These are phyloP conservation scores for Talinum fruticosum DNA, from an alignment of 148 eudicot species.

Conservation along the genomic window DNA sequence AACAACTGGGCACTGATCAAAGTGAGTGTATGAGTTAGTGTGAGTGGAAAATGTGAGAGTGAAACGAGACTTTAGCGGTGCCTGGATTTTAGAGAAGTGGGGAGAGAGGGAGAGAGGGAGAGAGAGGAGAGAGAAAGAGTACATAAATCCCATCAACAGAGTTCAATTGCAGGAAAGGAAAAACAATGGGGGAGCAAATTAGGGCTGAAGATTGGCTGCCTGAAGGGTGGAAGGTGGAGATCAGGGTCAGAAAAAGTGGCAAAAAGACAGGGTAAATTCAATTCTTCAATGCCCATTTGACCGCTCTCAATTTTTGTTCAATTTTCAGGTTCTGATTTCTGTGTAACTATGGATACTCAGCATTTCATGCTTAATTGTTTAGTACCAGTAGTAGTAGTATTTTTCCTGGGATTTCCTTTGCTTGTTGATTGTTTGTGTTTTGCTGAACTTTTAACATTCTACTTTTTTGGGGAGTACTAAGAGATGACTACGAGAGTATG, in stretches of 20 bases:
- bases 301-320: background rate
- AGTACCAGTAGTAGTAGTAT: background rate
- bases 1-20: slow-evolving; percentile 13
- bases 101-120: background rate
- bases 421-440: background rate
- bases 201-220: slow-evolving; percentile 56
- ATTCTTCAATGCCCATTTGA: background rate
- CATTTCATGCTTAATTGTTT: background rate
- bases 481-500: background rate
- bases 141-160: slow-evolving; percentile 6
- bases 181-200: slow-evolving; percentile 33
- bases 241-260: slow-evolving; percentile 54
- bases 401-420: background rate
- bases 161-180: background rate
- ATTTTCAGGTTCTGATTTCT: background rate
- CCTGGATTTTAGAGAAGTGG: slow-evolving; percentile 23
- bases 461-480: background rate
- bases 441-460: background rate
- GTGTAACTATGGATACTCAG: background rate
- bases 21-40: slow-evolving; percentile 17
- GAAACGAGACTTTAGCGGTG: slow-evolving; percentile 32
- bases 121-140: background rate
- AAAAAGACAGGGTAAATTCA: slow-evolving; percentile 55
- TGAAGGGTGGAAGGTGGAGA: slow-evolving; percentile 64
- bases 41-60: slow-evolving; percentile 13